These are phyloP conservation scores for Leishmania tropica DNA, from an alignment of 208 protist genomes.

Conservation along the genomic window DNA sequence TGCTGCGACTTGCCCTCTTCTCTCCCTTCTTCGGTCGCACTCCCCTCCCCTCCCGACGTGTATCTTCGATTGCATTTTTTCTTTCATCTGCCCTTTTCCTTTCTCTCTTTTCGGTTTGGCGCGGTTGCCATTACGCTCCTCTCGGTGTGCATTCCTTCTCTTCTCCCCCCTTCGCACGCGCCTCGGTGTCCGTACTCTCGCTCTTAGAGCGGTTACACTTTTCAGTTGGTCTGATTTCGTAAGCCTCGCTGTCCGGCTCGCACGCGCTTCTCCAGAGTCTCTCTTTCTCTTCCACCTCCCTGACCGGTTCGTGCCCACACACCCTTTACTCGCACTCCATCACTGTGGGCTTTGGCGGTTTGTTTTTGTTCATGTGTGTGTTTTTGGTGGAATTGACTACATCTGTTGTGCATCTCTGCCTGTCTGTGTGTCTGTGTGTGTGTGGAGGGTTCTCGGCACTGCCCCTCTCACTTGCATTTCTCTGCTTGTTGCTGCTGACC, in stretches of 20 bases:
- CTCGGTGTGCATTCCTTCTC: not conserved
- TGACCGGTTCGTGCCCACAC: not conserved
- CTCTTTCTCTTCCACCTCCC: not conserved
- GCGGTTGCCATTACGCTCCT: not conserved
- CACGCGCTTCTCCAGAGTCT: not conserved
- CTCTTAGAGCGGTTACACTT: not conserved
- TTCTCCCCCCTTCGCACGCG: too few relatives aligned
- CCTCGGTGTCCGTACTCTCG: not conserved
- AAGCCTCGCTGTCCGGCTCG: not conserved
- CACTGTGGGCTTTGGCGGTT: not conserved
- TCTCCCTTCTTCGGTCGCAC: not conserved
- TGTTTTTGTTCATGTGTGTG: not conserved
- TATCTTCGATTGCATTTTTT: not conserved
- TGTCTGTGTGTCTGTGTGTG: not conserved
- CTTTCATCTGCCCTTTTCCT: not conserved
- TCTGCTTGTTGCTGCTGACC: not conserved
- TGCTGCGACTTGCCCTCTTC: not conserved
- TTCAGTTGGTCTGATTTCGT: not conserved
- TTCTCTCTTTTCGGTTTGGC: not conserved
- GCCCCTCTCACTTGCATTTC: not conserved
- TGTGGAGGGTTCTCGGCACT: not conserved
- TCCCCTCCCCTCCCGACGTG: not conserved
- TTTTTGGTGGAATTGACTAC: not conserved
- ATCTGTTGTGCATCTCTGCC: not conserved
- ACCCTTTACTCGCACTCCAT: not conserved